Conservation (phyloP, 116 monocot genomes). For the Thalassia testudinum region DNA sequence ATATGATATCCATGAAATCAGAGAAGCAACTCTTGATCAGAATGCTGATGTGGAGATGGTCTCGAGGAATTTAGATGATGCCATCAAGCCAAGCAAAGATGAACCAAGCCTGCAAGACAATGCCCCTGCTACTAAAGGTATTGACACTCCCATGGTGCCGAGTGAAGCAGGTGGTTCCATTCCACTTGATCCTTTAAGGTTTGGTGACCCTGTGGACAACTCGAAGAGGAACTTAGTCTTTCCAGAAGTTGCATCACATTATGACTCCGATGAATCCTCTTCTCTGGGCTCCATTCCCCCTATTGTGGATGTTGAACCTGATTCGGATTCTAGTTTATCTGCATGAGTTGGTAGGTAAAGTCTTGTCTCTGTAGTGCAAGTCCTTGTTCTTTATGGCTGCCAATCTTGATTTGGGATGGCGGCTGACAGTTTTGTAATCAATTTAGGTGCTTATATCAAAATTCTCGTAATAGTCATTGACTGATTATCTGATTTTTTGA, state of each 20-base stretch:
- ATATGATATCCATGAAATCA: neutral
- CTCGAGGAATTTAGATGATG: neutral
- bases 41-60: constrained; percentile 13
- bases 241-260: neutral
- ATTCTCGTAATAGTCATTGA: no score
- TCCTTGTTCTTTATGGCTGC: no score
- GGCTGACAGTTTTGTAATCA: no score
- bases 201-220: neutral
- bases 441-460: no score
- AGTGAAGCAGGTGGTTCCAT: neutral
- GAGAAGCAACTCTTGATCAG: neutral
- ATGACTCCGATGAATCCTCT: constrained; percentile 21
- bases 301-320: constrained; percentile 24
- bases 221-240: neutral
- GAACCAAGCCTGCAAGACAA: neutral
- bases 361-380: no score
- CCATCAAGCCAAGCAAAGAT: neutral
- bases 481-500: no score
- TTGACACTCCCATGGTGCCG: neutral
- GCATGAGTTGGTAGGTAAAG: no score
- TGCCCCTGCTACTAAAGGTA: neutral
- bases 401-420: no score
- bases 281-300: constrained; percentile 38
- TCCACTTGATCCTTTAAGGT: neutral
- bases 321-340: constrained; percentile 5